A percentile compares a stretch with the other conserved stretches of the same genome.
phyloP scores from a whole-genome alignment of 495 filamentous ascomycete genomes.

The Annulohypoxylon stygium region DNA sequence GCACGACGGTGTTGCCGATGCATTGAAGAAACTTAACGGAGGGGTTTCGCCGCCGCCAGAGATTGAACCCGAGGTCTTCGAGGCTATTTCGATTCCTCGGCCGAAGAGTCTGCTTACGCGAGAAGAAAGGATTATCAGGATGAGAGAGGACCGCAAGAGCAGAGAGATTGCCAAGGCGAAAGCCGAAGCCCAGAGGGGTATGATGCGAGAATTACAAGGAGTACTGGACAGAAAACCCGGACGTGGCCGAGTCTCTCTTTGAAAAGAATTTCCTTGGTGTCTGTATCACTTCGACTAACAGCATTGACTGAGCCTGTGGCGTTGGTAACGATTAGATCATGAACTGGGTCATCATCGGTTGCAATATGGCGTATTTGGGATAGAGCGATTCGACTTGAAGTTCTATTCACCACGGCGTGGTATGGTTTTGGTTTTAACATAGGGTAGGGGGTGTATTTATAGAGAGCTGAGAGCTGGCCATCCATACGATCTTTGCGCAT shows the following conservation, averaged over 20 bases:
- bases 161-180: conserved; percentile 77
- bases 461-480: conserved; percentile 42
- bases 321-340: conserved; percentile 44
- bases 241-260: conserved; percentile 49
- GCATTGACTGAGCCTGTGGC: conserved; percentile 27
- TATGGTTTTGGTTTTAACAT: conserved; percentile 32
- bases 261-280: conserved; percentile 24
- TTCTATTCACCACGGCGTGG: conserved; percentile 27
- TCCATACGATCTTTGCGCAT: conserved; percentile 46
- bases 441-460: conserved; percentile 29
- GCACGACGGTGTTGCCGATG: conserved; percentile 64
- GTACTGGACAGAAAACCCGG: conserved; percentile 47
- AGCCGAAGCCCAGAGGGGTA: conserved; percentile 81
- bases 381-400: conserved; percentile 31
- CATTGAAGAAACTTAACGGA: conserved; percentile 80
- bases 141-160: conserved; percentile 85
- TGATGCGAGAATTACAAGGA: conserved; percentile 82
- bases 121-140: conserved; percentile 89
- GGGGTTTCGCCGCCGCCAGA: conserved; percentile 61
- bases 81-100: conserved; percentile 84
- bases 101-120: conserved; percentile 81
- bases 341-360: conserved; percentile 42
- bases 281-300: conserved; percentile 43
- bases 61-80: conserved; percentile 85
- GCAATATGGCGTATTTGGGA: conserved; percentile 41